Conservation (phyloP, 139 green algal species). For the Coelastrella sp. region DNA sequence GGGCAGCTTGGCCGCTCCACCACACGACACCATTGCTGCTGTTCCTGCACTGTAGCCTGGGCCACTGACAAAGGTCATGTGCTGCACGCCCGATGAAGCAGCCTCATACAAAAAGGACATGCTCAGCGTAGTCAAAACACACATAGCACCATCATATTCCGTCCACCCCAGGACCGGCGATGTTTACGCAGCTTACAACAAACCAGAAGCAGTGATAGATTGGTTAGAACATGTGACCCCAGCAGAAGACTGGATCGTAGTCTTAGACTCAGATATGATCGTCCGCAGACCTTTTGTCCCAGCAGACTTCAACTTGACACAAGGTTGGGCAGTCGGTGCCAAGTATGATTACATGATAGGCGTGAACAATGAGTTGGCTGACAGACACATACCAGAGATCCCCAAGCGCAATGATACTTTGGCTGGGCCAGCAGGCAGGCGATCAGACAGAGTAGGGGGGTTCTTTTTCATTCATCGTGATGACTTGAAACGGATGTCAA, state of each 20-base stretch:
- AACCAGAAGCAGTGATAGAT: constrained; percentile 87
- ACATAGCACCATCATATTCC: constrained; percentile 76
- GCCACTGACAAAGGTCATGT: constrained; percentile 81
- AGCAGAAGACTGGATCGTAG: constrained; percentile 72
- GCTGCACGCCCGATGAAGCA: constrained; percentile 77
- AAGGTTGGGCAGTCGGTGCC: constrained; percentile 57
- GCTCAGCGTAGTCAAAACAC: constrained; percentile 66
- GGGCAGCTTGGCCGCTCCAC: neutral
- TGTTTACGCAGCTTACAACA: constrained; percentile 79
- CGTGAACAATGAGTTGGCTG: constrained; percentile 77
- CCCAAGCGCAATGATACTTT: constrained; percentile 76
- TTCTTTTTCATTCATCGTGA: constrained; percentile 87
- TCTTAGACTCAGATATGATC: constrained; percentile 66
- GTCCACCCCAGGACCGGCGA: constrained; percentile 64
- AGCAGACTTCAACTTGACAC: constrained; percentile 56
- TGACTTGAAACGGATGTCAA: constrained; percentile 82
- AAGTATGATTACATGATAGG: constrained; percentile 58
- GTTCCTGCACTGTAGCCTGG: constrained; percentile 68
- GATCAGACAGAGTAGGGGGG: constrained; percentile 71
- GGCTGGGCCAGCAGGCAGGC: constrained; percentile 45
- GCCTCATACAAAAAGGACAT: constrained; percentile 54
- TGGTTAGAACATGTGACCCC: constrained; percentile 71
- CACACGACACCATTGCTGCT: neutral
- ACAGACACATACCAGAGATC: constrained; percentile 76
- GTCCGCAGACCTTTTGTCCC: constrained; percentile 66